Conservation (phyloP, 1,284 basidiomycete genomes). For the Trametes sp. region DNA sequence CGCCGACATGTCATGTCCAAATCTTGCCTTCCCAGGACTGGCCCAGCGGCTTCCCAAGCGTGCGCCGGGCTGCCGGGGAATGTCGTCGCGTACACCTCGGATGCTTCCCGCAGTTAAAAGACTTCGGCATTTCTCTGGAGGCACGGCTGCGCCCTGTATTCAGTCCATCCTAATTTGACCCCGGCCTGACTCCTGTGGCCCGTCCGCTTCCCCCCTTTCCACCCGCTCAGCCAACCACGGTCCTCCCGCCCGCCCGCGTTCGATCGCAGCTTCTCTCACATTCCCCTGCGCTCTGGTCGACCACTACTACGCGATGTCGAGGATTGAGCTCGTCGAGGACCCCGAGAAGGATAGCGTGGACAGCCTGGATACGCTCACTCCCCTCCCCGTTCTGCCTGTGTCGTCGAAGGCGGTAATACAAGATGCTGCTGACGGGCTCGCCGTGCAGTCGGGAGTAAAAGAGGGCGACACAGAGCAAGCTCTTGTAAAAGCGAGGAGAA, state of each 20-base stretch:
- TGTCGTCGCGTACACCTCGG: slow-evolving; percentile 42
- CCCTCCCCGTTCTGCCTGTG: slow-evolving; percentile 28
- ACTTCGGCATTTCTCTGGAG: slow-evolving; percentile 43
- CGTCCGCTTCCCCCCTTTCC: slow-evolving; percentile 28
- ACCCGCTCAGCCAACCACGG: slow-evolving; percentile 26
- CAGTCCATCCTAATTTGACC: slow-evolving; percentile 35
- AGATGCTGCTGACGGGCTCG: slow-evolving; percentile 25
- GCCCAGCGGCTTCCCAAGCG: slow-evolving; percentile 34
- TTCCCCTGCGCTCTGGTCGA: slow-evolving; percentile 18
- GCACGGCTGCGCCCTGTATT: slow-evolving; percentile 35
- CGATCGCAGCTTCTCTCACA: slow-evolving; percentile 27
- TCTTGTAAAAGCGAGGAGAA: slow-evolving; percentile 33
- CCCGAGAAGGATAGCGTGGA: slow-evolving; percentile 42
- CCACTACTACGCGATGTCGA: slow-evolving; percentile 33
- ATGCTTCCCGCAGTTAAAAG: slow-evolving; percentile 41
- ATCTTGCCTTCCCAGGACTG: slow-evolving; percentile 32
- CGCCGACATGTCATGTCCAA: slow-evolving; percentile 30
- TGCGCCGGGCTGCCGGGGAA: slow-evolving; percentile 37
- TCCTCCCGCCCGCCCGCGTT: slow-evolving; percentile 14
- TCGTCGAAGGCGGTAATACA: slow-evolving; percentile 31
- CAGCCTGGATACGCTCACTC: slow-evolving; percentile 33
- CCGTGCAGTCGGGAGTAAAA: slow-evolving; percentile 27
- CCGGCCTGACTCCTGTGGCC: slow-evolving; percentile 32
- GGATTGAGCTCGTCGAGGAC: slow-evolving; percentile 34
- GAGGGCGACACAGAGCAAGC: slow-evolving; percentile 30